phyloP scores from a whole-genome alignment of 805 yeast species.

The Ogataea wickerhamii region DNA sequence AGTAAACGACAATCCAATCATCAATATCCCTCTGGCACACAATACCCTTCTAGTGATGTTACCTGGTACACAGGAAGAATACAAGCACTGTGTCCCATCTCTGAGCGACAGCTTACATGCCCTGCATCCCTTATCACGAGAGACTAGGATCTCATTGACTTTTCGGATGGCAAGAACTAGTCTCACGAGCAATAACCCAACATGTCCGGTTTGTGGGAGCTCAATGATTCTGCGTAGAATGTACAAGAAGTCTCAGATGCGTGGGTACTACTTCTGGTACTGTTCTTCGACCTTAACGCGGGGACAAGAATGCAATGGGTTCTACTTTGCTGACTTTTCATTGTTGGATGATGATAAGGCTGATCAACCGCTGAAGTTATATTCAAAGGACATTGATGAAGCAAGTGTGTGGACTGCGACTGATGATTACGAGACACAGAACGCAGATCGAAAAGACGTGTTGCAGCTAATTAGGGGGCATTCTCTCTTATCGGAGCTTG shows the following conservation, averaged over 20 bases:
- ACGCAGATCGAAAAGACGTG: too few relatives aligned
- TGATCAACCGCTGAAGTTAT: slow-evolving; percentile 4
- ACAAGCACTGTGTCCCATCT: slow-evolving; percentile 60
- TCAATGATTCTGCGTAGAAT: slow-evolving; percentile 57
- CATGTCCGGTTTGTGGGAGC: slow-evolving; percentile 38
- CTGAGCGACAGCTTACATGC: slow-evolving; percentile 35
- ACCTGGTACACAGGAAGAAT: slow-evolving; percentile 76
- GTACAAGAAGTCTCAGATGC: slow-evolving; percentile 39
- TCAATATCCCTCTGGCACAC: slow-evolving; percentile 62
- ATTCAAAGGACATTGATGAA: slow-evolving; percentile 31
- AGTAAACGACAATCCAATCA: slow-evolving; percentile 33
- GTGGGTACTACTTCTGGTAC: slow-evolving; percentile 66
- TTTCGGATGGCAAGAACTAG: slow-evolving; percentile 50
- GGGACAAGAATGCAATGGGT: slow-evolving; percentile 44
- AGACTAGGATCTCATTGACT: slow-evolving; percentile 59
- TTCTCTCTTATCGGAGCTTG: not conserved
- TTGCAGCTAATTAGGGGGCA: too few relatives aligned
- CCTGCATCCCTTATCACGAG: slow-evolving; percentile 45
- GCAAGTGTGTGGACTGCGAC: slow-evolving; percentile 46
- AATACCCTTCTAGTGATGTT: slow-evolving; percentile 70
- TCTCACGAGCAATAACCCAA: slow-evolving; percentile 37
- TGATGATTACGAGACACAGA: slow-evolving; percentile 32
- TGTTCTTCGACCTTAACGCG: slow-evolving; percentile 48
- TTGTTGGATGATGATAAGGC: slow-evolving; percentile 24
- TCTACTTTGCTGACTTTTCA: slow-evolving; percentile 49